phyloP scores from a whole-genome alignment of 257 asterid genomes.

The Anisodus acutangulus region DNA sequence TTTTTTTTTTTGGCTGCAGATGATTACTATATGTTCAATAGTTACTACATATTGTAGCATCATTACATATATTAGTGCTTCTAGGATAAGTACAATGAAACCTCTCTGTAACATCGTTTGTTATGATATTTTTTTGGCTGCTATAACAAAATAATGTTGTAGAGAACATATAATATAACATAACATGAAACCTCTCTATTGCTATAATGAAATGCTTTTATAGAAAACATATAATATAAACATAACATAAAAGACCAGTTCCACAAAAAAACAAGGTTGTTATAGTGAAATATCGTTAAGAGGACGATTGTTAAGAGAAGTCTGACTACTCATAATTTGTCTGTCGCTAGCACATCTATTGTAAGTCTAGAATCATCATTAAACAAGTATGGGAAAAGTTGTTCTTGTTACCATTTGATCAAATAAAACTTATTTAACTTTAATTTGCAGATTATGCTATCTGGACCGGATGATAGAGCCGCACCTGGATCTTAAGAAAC shows the following conservation, averaged over 20 bases:
- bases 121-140: too few species aligned
- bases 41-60: not conserved
- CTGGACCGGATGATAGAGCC: conserved; percentile 79
- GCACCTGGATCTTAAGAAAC: conserved; percentile 45
- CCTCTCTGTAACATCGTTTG: too few species aligned
- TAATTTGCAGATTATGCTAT: conserved; percentile 64
- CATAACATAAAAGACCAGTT: too few species aligned
- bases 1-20: not conserved
- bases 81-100: not conserved
- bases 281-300: too few species aligned
- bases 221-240: too few species aligned
- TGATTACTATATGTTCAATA: not conserved
- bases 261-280: too few species aligned
- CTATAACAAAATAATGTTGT: too few species aligned
- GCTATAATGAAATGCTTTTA: too few species aligned
- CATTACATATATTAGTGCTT: conserved; percentile 1
- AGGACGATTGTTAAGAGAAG: too few species aligned
- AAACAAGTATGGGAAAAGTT: not conserved
- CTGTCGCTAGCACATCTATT: conserved; percentile 30
- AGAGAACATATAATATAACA: too few species aligned
- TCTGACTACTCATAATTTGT: not conserved
- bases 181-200: too few species aligned
- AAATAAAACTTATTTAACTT: not conserved
- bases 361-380: conserved; percentile 33
- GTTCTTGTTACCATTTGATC: not conserved